Base-by-base conservation (phyloP, 108 stramenopile species). In the Cyclotella distinguenda region DNA sequence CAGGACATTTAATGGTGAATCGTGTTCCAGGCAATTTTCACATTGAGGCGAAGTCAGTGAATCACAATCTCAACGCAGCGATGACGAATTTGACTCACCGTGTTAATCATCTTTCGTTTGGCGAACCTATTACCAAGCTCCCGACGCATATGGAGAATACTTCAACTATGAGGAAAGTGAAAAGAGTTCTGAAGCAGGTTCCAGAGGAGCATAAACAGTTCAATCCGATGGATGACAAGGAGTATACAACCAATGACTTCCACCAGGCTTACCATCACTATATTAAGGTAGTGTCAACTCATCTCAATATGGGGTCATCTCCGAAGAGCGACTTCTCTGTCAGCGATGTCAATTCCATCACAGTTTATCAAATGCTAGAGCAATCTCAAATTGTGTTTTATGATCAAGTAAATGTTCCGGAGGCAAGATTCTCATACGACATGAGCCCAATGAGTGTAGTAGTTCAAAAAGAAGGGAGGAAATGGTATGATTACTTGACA, bases 401-500 rank as follows among this genome's bases (percentile, higher is more conserved):
- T 68, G 84, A 87, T 25, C 84, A 79, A 16, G 70, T 78, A 39
- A 87, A 91, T 55, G 88, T 95, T 34, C 96, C 96, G 2, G 93
- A 95, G 57, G 94, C 94, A 8, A 75, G 92, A 21, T 97, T 95
- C 59, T 82, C 83, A 21, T 97, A 95, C 58, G 96, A 97, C 64
- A 56, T 97, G 55, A 92, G 90, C 73, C 92, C 93, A 21, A 95
- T 95, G 94, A 91, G 91, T 70, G 96, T 97, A 7, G 84, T 90
- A 0, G 89, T 97, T 19, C 73, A 87, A 57, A 90, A 86, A 74
- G 78, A 82, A 64, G 85, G 88, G 31, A 81, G 86, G 40, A 83
- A 88, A 68, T 94, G 95, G 98, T 99, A 99, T 67, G 96, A 97
- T 61, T 99, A 97, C 64, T 57, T 97, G 45, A 99, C 96, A 0